Conservation (phyloP, 306 rosid species). For the Cucumis melo region DNA sequence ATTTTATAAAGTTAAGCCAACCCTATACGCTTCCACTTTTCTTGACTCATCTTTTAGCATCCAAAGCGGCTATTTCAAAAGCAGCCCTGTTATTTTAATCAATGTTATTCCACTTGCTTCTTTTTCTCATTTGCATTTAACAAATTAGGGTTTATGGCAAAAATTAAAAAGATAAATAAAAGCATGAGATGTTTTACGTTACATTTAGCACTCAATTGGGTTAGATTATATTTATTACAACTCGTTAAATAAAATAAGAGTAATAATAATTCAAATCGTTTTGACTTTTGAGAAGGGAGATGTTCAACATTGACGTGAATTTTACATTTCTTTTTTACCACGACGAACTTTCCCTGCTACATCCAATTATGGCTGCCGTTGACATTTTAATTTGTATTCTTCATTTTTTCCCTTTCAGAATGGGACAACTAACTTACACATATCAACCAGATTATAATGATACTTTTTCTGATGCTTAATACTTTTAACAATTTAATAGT, state of each 20-base stretch:
- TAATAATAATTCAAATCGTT: no score
- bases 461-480: no score
- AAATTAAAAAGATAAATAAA: neutral
- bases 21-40: neutral
- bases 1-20: neutral
- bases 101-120: neutral
- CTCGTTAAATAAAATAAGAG: neutral
- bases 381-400: no score
- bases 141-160: no score
- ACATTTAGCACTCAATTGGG: neutral
- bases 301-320: no score
- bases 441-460: no score
- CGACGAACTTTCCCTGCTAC: neutral
- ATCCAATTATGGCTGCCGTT: neutral
- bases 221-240: neutral
- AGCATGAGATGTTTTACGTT: neutral
- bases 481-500: no score
- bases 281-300: no score
- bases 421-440: no score
- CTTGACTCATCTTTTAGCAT: neutral
- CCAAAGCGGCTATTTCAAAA: neutral
- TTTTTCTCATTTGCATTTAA: neutral
- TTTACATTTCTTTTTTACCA: no score
- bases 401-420: no score
- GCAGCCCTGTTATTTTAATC: neutral